Conservation (phyloP, 1,284 basidiomycete species). For the Moesziomyces sp. region DNA sequence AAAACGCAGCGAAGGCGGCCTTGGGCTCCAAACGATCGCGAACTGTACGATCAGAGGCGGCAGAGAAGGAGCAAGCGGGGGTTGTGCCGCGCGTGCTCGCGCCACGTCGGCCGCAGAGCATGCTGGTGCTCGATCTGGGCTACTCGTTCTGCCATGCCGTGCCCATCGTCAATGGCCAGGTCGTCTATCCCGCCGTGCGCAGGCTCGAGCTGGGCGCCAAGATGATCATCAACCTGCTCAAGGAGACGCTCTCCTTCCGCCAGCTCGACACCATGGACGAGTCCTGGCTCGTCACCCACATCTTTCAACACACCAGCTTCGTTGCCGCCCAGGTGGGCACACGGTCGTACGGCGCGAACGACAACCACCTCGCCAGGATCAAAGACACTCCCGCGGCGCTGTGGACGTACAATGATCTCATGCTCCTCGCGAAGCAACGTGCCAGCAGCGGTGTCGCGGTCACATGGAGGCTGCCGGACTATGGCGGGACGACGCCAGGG, state of each 20-base stretch:
- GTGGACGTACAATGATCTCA: conserved; percentile 68
- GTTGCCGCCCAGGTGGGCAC: conserved; percentile 69
- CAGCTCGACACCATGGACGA: conserved; percentile 99
- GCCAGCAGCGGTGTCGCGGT: conserved; percentile 2
- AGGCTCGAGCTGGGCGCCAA: conserved; percentile 94
- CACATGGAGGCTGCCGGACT: conserved; percentile 76
- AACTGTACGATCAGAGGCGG: background rate
- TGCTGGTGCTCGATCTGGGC: conserved; percentile 85
- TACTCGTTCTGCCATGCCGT: conserved; percentile 92
- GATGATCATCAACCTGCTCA: conserved; percentile 90
- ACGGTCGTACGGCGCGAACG: conserved; percentile 68
- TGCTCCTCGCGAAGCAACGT: conserved; percentile 78
- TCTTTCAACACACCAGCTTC: conserved; percentile 88
- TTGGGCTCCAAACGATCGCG: background rate
- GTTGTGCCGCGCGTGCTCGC: conserved; percentile 4
- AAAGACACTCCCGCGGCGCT: background rate
- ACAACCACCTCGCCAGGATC: conserved; percentile 1
- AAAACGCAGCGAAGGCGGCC: background rate
- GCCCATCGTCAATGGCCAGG: conserved; percentile 80
- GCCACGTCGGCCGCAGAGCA: conserved; percentile 75
- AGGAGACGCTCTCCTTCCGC: conserved; percentile 89
- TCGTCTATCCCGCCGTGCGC: conserved; percentile 79
- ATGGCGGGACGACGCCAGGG: conserved; percentile 71
- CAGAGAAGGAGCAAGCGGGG: background rate
- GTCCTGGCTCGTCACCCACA: conserved; percentile 88